Conservation (phyloP, 129 eudicot genomes). For the Cynara cardunculus region DNA sequence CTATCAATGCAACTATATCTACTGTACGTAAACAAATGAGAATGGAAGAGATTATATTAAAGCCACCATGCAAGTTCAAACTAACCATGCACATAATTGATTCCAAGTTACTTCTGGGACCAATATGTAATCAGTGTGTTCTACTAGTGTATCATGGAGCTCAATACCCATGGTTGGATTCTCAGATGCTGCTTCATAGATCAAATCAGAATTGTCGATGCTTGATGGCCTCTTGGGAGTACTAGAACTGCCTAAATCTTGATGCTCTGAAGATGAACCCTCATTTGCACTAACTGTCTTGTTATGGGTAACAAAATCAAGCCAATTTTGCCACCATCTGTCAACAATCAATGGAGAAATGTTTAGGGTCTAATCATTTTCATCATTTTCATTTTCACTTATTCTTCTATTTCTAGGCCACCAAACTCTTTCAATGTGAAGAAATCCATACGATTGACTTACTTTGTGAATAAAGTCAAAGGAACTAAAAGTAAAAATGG, state of each 20-base stretch:
- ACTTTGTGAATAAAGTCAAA: background rate
- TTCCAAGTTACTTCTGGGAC: constrained; percentile 90
- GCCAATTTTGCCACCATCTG: constrained; percentile 99
- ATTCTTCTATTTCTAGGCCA: background rate
- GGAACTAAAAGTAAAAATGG: background rate
- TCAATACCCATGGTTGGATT: constrained; percentile 52
- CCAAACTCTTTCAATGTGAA: background rate
- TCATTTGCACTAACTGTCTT: constrained; percentile 45
- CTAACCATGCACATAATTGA: constrained; percentile 81
- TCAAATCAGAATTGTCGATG: constrained; percentile 76
- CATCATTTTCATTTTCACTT: background rate
- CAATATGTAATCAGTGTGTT: constrained; percentile 89
- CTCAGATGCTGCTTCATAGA: constrained; percentile 45
- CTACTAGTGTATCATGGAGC: constrained; percentile 89
- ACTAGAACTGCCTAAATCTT: constrained; percentile 33
- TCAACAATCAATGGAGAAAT: constrained; percentile 8
- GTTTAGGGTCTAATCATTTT: background rate
- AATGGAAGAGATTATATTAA: background rate
- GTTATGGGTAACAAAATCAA: constrained; percentile 52
- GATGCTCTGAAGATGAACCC: constrained; percentile 56
- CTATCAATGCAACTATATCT: constrained; percentile 1
- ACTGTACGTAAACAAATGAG: background rate
- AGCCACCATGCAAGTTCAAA: background rate
- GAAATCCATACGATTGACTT: background rate
- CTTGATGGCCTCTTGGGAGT: constrained; percentile 59